Percentiles rank a stretch among this genome's conserved stretches.
These are phyloP conservation scores for Umbelopsis ramanniana DNA, from an alignment of 192 early-diverging fungal species.

Conservation along the genomic window DNA sequence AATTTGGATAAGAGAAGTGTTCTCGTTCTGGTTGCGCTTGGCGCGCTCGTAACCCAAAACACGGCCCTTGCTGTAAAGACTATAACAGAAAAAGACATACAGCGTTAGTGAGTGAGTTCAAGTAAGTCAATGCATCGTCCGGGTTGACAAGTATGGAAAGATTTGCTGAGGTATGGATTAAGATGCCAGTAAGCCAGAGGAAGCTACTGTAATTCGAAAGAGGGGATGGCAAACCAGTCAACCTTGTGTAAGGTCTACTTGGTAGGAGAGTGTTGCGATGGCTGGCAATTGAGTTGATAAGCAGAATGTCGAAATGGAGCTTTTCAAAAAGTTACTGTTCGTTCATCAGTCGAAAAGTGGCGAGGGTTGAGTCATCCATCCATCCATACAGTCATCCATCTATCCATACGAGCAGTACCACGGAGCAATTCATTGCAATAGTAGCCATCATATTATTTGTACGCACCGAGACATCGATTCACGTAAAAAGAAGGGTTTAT, in stretches of 20 bases:
- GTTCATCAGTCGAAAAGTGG: no score
- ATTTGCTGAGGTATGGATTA: not conserved
- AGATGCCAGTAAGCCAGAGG: no score
- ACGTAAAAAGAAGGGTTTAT: constrained; percentile 1
- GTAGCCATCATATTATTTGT: not conserved
- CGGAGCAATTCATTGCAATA: not conserved
- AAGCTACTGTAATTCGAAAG: no score
- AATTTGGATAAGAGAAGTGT: constrained; percentile 90
- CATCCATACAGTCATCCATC: not conserved
- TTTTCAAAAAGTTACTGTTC: no score
- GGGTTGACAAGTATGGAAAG: not conserved
- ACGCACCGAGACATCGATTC: constrained; percentile 15
- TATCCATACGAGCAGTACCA: not conserved
- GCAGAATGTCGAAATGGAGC: no score
- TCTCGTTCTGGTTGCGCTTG: constrained; percentile 88
- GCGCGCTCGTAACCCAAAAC: constrained; percentile 93
- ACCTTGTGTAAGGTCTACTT: no score
- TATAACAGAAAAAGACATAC: constrained; percentile 37
- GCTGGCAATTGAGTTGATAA: no score
- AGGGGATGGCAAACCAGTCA: no score
- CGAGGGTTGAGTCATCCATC: no score
- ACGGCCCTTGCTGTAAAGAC: constrained; percentile 97
- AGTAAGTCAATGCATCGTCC: not conserved
- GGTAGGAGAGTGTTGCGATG: no score
- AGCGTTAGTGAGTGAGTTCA: not conserved